Evolutionary conservation across 192 early-diverging fungal genomes (phyloP).

Genomic region (Coemansia sp.): DNA sequence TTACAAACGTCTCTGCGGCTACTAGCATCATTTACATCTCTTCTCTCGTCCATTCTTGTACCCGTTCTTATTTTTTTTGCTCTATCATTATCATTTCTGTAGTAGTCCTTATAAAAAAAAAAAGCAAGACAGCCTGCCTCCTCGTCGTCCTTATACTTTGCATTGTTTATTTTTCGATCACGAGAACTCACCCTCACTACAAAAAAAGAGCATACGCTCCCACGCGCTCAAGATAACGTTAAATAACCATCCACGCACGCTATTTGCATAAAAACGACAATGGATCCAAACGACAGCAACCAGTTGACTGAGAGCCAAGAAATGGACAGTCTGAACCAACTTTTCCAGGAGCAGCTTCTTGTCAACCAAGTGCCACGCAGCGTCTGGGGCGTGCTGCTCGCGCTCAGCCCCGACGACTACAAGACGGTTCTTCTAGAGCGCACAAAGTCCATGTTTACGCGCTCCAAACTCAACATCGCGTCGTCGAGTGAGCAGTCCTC

Average conservation of each 20-base stretch:
- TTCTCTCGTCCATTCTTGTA: not conserved
- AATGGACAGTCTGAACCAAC: constrained; percentile 50
- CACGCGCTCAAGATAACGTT: not conserved
- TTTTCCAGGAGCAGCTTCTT: constrained; percentile 53
- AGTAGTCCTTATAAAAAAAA: not conserved
- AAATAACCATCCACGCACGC: not conserved
- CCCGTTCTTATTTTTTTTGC: not conserved
- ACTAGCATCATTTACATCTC: not conserved
- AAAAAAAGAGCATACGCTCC: not conserved
- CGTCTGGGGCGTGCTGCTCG: constrained; percentile 58
- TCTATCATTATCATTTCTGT: not conserved
- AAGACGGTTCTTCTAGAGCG: constrained; percentile 48
- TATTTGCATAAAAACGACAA: not conserved
- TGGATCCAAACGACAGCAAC: not conserved
- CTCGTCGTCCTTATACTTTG: constrained; percentile 1
- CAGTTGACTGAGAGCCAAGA: constrained; percentile 32
- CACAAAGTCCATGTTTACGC: constrained; percentile 22
- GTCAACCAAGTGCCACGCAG: constrained; percentile 50
- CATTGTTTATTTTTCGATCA: constrained; percentile 10
- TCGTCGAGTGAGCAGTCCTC: not conserved
- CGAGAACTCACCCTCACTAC: not conserved
- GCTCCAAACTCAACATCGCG: not conserved
- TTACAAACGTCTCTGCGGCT: not conserved
- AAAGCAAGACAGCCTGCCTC: not conserved
- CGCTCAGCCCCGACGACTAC: constrained; percentile 55